Base-by-base conservation (phyloP, 768 basidiomycete genomes). In the Lentinula detonsa region DNA sequence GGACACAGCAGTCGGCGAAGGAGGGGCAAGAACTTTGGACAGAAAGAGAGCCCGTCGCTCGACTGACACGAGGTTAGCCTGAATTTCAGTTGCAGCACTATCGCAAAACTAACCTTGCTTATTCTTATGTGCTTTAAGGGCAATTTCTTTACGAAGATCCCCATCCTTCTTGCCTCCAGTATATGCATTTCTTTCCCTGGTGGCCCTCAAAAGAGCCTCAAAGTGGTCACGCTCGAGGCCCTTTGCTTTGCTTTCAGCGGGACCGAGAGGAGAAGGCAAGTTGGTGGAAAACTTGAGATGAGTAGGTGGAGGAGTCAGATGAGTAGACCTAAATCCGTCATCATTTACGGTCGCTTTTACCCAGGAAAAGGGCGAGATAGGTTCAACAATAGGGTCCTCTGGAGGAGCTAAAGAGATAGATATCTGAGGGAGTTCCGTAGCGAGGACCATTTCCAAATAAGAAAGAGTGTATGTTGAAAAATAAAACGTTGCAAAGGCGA, bases 31-130 rank as follows among this genome's bases (percentile, higher is more conserved):
- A 46, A 93, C 74, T 72, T 86, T 92, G 61, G 86, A 87, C 31
- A 92, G 74, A 75, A 93, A 92, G 61, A 82, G 77, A 4, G 88
- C 86, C 33, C 90, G 86, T 57, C 91, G 81, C 71, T 89, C 87
- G 66, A 81, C 88, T 91, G 67, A n/a, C 62, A 40, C 18, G 37
- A 42, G 60, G 52, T 39, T 28, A 63, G 31, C 49, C 61, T 9
- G 18, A 63, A 39, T 46, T 51, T 45, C 59, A 46, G 45, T 16
- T 46, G 28, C 18, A 53, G 34, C 21, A 59, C 46, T 6, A 54
- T 64, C 34, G 57, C 7, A 31, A 78, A 82, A 66, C 70, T 4
- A 28, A 92, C 91, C 76, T 73, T 90, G 87, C 75, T 87, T 90
- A 69, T 79, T 83, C 74, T 79, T 83, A 73, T 91, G 89, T 55